Conservation (phyloP, 306 rosid genomes). For the Boehmeria nivea region DNA sequence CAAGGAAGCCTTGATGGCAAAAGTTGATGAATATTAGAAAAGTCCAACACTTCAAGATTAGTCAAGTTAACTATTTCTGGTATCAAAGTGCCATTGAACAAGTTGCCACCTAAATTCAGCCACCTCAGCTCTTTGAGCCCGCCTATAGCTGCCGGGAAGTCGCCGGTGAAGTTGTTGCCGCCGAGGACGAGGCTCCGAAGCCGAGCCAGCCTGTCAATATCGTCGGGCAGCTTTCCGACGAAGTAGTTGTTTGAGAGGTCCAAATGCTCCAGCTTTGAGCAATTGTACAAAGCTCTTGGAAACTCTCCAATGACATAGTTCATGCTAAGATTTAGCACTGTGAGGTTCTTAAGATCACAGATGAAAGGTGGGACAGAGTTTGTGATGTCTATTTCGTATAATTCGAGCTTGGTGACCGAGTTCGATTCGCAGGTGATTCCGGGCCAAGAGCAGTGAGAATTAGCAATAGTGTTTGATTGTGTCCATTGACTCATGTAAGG, state of each 20-base stretch:
- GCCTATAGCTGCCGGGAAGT: constrained; percentile 49
- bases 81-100: constrained; percentile 40
- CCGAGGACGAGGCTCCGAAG: constrained; percentile 41
- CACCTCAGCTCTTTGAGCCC: constrained; percentile 27
- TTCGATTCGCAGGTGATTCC: constrained; percentile 43
- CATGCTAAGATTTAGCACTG: constrained; percentile 24
- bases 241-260: constrained; percentile 47
- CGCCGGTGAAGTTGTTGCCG: constrained; percentile 43
- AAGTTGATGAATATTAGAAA: constrained; percentile 25
- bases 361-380: constrained; percentile 51
- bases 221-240: constrained; percentile 39
- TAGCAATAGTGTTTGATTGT: constrained; percentile 15
- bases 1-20: constrained; percentile 30
- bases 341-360: constrained; percentile 60
- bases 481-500: constrained; percentile 43
- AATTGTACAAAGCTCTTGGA: constrained; percentile 45
- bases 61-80: constrained; percentile 50
- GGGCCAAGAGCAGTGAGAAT: constrained; percentile 53
- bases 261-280: constrained; percentile 44
- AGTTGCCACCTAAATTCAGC: constrained; percentile 26
- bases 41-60: constrained; percentile 38
- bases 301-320: constrained; percentile 43
- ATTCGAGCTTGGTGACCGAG: constrained; percentile 35
- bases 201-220: constrained; percentile 29
- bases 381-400: constrained; percentile 10